These are phyloP conservation scores for Gossypium mustelinum DNA, from an alignment of 345 rosid genomes.

Conservation along the genomic window DNA sequence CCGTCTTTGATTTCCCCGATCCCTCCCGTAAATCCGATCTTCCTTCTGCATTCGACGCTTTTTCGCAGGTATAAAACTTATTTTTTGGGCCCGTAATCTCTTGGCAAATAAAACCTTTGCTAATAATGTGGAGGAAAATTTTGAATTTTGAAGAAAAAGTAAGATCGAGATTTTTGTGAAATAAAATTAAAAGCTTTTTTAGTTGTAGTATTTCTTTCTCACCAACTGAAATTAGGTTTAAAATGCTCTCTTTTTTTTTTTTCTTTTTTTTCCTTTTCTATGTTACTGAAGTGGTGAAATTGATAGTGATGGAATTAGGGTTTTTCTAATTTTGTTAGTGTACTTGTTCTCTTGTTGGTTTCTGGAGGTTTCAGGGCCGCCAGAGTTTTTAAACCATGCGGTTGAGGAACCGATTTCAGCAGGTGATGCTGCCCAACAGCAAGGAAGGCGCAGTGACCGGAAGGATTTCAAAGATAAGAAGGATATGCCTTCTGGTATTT, in stretches of 20 bases:
- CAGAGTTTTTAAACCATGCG: conserved; percentile 68
- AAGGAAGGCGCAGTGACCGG: conserved; percentile 43
- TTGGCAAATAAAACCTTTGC: neutral
- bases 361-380: conserved; percentile 81
- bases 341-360: conserved; percentile 19
- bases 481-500: conserved; percentile 59
- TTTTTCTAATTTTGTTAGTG: conserved; percentile 12
- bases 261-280: neutral
- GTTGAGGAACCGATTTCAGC: conserved; percentile 44
- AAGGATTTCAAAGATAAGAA: conserved; percentile 54
- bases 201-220: neutral
- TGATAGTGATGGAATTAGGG: neutral
- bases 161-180: neutral
- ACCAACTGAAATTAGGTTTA: neutral
- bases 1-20: conserved; percentile 39
- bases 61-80: conserved; percentile 56
- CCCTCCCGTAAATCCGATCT: conserved; percentile 47
- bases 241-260: neutral
- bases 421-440: conserved; percentile 40
- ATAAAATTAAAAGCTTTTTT: neutral
- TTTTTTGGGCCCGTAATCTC: neutral
- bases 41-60: conserved; percentile 42
- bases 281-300: conserved; percentile 2
- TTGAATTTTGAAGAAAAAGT: neutral
- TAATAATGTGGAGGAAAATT: neutral